Percentiles rank a stretch among this genome's conserved stretches.
phyloP scores from a whole-genome alignment of 192 early-diverging fungal genomes.

The Thamnidium elegans region DNA sequence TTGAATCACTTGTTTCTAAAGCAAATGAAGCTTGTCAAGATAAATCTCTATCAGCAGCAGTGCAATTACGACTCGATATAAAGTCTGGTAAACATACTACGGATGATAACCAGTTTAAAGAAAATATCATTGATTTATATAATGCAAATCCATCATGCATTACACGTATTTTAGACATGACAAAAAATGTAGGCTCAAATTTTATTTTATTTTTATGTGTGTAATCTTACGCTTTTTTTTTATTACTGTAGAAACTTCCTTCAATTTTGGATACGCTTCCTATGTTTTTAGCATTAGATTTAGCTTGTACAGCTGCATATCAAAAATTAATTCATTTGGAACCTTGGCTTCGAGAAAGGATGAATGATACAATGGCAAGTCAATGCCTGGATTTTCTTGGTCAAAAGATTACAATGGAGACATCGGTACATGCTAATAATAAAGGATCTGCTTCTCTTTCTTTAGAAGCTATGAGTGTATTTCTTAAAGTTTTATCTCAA shows the following conservation, averaged over 20 bases:
- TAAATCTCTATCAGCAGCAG: background rate
- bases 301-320: constrained; percentile 71
- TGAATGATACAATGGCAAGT: constrained; percentile 56
- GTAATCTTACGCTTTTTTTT: background rate
- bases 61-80: background rate
- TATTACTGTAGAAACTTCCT: constrained; percentile 32
- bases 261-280: constrained; percentile 63
- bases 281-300: constrained; percentile 67
- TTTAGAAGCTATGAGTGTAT: constrained; percentile 59
- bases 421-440: constrained; percentile 32
- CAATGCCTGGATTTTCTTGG: constrained; percentile 73
- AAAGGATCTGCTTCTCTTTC: constrained; percentile 49
- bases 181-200: constrained; percentile 57
- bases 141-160: constrained; percentile 54
- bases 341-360: constrained; percentile 73
- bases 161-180: constrained; percentile 67
- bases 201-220: background rate
- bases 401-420: constrained; percentile 55
- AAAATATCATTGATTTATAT: constrained; percentile 68
- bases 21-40: background rate
- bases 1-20: constrained; percentile 1
- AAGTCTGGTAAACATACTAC: background rate
- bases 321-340: constrained; percentile 74
- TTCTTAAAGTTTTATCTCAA: constrained; percentile 58
- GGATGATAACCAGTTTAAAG: constrained; percentile 44